Evolutionary conservation across 805 yeast species (phyloP).

Genomic region (Candida silvatica): DNA sequence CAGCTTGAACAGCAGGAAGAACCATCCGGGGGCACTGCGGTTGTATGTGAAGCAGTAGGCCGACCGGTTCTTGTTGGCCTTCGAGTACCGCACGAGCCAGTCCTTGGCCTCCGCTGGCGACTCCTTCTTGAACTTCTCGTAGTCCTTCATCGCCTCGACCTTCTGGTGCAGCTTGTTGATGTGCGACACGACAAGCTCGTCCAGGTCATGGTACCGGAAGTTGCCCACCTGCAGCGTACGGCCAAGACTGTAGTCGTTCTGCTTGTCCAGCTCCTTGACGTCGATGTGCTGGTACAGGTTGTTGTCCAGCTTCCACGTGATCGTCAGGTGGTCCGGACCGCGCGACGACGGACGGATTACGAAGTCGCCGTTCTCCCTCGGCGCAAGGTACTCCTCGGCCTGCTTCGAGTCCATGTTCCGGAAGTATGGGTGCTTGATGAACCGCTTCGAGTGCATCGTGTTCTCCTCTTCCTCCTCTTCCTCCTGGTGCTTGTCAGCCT

Average conservation of each 20-base stretch:
- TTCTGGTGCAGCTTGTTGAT: constrained; percentile 75
- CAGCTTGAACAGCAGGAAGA: constrained; percentile 77
- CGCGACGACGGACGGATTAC: constrained; percentile 92
- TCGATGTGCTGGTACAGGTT: constrained; percentile 87
- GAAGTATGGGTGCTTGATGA: constrained; percentile 87
- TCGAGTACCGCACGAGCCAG: constrained; percentile 83
- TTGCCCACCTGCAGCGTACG: constrained; percentile 53
- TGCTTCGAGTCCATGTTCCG: constrained; percentile 74
- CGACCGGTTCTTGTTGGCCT: constrained; percentile 84
- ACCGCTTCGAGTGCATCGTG: constrained; percentile 36
- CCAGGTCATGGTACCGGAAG: constrained; percentile 74
- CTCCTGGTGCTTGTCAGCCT: constrained; percentile 52
- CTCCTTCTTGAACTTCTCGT: constrained; percentile 85
- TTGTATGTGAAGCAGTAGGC: constrained; percentile 89
- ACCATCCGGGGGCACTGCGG: constrained; percentile 91
- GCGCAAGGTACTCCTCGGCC: constrained; percentile 90
- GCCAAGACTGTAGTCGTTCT: constrained; percentile 55
- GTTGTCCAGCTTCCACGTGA: constrained; percentile 95
- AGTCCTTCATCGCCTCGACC: constrained; percentile 74
- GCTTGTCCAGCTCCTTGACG: constrained; percentile 66
- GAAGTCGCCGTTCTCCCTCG: constrained; percentile 82
- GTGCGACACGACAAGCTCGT: constrained; percentile 84
- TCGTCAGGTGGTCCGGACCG: constrained; percentile 80
- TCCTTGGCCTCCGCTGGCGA: constrained; percentile 70
- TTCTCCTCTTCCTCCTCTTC: constrained; percentile 40